Conservation (phyloP, 352 stramenopile genomes). For the Globisporangium solare region DNA sequence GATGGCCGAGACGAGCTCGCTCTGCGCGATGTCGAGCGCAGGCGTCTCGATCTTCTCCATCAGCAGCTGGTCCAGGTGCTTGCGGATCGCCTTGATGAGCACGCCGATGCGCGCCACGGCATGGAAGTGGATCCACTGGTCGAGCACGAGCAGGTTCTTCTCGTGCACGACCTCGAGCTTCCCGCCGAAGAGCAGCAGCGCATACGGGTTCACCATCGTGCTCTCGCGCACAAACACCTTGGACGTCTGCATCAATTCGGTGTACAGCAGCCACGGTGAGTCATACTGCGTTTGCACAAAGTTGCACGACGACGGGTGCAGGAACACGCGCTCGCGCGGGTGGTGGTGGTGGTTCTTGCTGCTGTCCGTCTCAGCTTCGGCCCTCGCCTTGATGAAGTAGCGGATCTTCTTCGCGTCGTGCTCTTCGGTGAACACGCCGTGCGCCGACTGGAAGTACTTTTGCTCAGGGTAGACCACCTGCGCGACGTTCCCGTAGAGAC, state of each 20-base stretch:
- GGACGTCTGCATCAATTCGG: conserved; percentile 94
- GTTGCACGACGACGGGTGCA: conserved; percentile 94
- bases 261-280: conserved; percentile 96
- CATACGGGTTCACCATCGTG: conserved; percentile 96
- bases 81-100: conserved; percentile 94
- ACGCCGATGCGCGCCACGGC: conserved; percentile 93
- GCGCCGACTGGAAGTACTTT: conserved; percentile 93
- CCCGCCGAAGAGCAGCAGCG: conserved; percentile 98
- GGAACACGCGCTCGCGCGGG: conserved; percentile 91
- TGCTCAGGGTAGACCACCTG: conserved; percentile 88
- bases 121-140: conserved; percentile 94
- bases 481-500: conserved; percentile 78
- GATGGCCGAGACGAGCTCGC: conserved; percentile 79
- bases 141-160: conserved; percentile 79
- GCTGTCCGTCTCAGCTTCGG: conserved; percentile 8
- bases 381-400: conserved; percentile 77
- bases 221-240: conserved; percentile 97
- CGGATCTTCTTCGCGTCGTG: conserved; percentile 91
- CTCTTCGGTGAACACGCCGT: conserved; percentile 89
- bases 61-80: conserved; percentile 92
- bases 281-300: conserved; percentile 89
- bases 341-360: conserved; percentile 5
- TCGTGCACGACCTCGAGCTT: conserved; percentile 89
- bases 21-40: conserved; percentile 86
- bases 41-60: conserved; percentile 93